phyloP scores from a whole-genome alignment of 805 yeast species.

The Blastobotrys robertii region DNA sequence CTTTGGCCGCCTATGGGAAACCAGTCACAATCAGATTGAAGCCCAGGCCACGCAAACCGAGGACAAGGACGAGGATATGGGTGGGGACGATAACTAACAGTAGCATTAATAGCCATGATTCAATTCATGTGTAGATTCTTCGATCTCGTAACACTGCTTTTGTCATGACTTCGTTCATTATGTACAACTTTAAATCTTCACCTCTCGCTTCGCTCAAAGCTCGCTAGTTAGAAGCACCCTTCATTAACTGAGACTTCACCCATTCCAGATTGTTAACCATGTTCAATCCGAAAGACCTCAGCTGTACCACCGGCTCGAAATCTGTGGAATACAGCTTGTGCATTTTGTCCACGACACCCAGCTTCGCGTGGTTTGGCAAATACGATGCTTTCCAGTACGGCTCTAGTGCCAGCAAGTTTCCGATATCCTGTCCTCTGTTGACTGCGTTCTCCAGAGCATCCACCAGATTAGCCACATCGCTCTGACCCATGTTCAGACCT shows the following conservation, averaged over 20 bases:
- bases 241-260: constrained; percentile 61
- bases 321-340: constrained; percentile 79
- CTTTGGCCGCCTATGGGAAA: constrained; percentile 10
- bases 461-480: constrained; percentile 69
- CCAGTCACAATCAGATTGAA: neutral
- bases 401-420: constrained; percentile 69
- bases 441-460: constrained; percentile 61
- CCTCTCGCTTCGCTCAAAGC: neutral
- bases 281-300: constrained; percentile 69
- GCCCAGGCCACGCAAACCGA: neutral
- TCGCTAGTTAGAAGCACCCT: constrained; percentile 35
- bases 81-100: too few relatives aligned
- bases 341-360: constrained; percentile 86
- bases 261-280: constrained; percentile 52
- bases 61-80: neutral
- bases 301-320: constrained; percentile 59
- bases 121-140: too few relatives aligned
- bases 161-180: too few relatives aligned
- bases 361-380: constrained; percentile 64
- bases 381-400: constrained; percentile 80
- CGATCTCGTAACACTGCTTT: too few relatives aligned
- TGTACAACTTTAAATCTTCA: too few relatives aligned
- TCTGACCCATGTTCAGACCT: constrained; percentile 96
- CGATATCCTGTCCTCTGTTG: constrained; percentile 79
- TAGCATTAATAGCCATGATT: too few relatives aligned